Base-by-base conservation (phyloP, 2,329 filamentous ascomycete species). In the Aspergillus niger region DNA sequence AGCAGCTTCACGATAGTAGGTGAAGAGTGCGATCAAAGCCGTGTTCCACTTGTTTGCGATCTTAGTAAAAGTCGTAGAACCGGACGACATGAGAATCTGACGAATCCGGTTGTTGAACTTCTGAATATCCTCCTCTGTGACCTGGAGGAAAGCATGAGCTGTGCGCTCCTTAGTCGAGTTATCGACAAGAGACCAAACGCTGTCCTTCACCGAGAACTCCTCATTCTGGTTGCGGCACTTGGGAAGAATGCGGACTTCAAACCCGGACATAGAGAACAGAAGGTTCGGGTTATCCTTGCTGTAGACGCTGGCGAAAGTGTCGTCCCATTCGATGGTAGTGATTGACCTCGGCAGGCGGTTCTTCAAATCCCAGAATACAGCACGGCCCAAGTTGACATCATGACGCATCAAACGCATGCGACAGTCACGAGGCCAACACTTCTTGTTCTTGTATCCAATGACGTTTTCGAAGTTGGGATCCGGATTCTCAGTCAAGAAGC, bases 11-110 rank as follows among this genome's bases (percentile, higher is more conserved):
- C 95, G 91, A 74, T 99, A 99, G 78, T 99, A 99, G 0, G 95
- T 98, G 80, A 99, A 99, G 26, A 99, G 85, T 0, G 95, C 93
- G 71, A 99, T 99, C 67, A 99, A 79, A 1, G 92, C 95, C 0
- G 95, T 99, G 78, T 99, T 99, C 95, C 96, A 99, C 80, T 99
- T 99, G 80, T 99, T 99, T 50, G 96, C 95, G 72, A 99, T 99
- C 85, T 99, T 99, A 49, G 95, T 99, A 80, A 99, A 99, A 0
- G 95, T 99, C 0, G 95, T 99, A 5, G 92, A 97, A n/a, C 95
- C 96, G 60, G 95, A 98, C 10, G 94, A 98, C 95, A 99, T 99
- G 59, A 99, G 84, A 74, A 99, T 99, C 73, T 99, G 95, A 61
- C 95, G 88, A 72, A 99, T 99, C 44, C 96, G 89, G 77, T 99